These are phyloP conservation scores for Teunomyces kruisii DNA, from an alignment of 805 yeast genomes.

Conservation along the genomic window DNA sequence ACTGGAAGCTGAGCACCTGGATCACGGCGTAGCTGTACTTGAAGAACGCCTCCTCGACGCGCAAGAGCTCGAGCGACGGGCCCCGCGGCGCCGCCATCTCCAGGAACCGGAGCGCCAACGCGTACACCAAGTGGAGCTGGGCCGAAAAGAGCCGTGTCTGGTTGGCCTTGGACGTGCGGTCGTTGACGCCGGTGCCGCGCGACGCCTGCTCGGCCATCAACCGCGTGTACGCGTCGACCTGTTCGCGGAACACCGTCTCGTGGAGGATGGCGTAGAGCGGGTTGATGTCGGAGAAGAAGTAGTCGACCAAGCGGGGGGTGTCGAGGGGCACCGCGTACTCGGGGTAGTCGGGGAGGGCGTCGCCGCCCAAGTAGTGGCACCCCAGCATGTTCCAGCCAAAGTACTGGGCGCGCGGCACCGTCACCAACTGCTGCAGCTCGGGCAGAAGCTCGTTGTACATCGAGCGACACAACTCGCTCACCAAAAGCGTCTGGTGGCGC, in stretches of 20 bases:
- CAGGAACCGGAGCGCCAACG: constrained; percentile 50
- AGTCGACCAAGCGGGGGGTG: constrained; percentile 28
- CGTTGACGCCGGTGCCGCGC: constrained; percentile 13
- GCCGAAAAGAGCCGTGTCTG: constrained; percentile 53
- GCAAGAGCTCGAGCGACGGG: constrained; percentile 25
- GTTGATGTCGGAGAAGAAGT: constrained; percentile 50
- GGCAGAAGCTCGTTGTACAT: constrained; percentile 32
- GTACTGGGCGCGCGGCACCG: constrained; percentile 55
- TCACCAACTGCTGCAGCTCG: constrained; percentile 32
- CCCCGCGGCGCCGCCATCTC: constrained; percentile 38
- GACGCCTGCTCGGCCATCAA: constrained; percentile 10
- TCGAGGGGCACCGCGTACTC: constrained; percentile 13
- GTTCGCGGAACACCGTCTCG: constrained; percentile 53
- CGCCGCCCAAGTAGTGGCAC: constrained; percentile 43
- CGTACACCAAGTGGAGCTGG: constrained; percentile 47
- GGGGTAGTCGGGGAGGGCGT: constrained; percentile 34
- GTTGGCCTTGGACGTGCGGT: constrained; percentile 22
- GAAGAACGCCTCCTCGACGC: constrained; percentile 34
- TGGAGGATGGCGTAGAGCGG: constrained; percentile 54
- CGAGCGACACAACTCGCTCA: constrained; percentile 37
- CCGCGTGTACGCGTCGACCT: constrained; percentile 29
- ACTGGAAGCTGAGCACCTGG: constrained; percentile 35
- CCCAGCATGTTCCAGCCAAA: constrained; percentile 72
- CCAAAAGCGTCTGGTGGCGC: constrained; percentile 45
- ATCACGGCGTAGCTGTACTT: constrained; percentile 33